Evolutionary conservation across 768 basidiomycete genomes (phyloP).

Genomic region (Psilocybe subaeruginosa): DNA sequence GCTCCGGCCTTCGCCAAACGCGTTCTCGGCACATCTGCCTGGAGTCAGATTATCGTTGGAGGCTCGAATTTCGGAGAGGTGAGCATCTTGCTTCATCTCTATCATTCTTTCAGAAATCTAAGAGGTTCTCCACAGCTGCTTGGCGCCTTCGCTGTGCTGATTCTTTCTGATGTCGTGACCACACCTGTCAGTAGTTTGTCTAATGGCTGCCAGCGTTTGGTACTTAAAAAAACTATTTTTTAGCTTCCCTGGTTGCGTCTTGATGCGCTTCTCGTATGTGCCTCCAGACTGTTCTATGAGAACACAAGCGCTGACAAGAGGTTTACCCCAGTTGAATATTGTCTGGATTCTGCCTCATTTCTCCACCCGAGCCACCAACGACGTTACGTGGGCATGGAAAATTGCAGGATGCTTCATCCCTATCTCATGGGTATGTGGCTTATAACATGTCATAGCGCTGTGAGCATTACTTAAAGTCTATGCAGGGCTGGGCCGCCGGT

Average conservation of each 20-base stretch:
- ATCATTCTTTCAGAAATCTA: not conserved
- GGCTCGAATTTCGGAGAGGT: conserved; percentile 38
- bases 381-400: conserved; percentile 35
- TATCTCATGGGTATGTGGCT: conserved; percentile 28
- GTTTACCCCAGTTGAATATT: conserved; percentile 25
- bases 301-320: too few relatives aligned
- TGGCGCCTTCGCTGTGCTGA: conserved; percentile 29
- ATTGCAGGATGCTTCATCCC: conserved; percentile 34
- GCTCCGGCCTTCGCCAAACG: conserved; percentile 33
- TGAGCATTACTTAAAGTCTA: not conserved
- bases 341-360: conserved; percentile 34
- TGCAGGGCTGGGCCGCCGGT: conserved; percentile 38
- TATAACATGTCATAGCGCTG: not conserved
- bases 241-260: conserved; percentile 33
- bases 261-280: conserved; percentile 28
- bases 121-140: conserved; percentile 22
- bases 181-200: conserved; percentile 23
- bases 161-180: conserved; percentile 31
- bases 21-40: conserved; percentile 29
- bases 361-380: conserved; percentile 19
- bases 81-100: not conserved
- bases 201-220: not conserved
- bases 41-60: conserved; percentile 37
- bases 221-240: not conserved
- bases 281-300: too few relatives aligned